phyloP scores from a whole-genome alignment of 176 grass and related monocot species.

The Ananas comosus region DNA sequence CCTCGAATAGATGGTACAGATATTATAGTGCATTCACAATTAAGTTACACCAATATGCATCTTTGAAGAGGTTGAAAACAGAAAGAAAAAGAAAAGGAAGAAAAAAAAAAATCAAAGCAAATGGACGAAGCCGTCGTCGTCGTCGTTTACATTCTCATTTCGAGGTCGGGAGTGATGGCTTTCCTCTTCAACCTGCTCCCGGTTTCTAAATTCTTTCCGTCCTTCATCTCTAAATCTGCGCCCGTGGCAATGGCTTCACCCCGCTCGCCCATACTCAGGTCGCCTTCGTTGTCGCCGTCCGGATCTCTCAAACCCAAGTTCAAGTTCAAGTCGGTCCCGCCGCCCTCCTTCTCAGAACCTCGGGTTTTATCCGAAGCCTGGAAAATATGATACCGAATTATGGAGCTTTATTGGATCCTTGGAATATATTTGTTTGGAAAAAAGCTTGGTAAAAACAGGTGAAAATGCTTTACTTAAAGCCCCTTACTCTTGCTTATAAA shows the following conservation, averaged over 20 bases:
- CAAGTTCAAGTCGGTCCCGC: conserved; percentile 52
- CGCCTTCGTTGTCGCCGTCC: conserved; percentile 33
- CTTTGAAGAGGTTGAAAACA: neutral
- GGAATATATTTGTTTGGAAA: neutral
- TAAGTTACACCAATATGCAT: neutral
- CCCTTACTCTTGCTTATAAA: too few species aligned
- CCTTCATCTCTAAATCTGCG: neutral
- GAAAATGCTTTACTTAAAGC: neutral
- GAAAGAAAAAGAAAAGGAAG: neutral
- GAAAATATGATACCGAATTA: conserved; percentile 15
- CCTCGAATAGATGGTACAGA: neutral
- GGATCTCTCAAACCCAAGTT: conserved; percentile 56
- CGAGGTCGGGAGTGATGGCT: conserved; percentile 43
- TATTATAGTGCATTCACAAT: conserved; percentile 1
- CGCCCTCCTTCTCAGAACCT: conserved; percentile 29
- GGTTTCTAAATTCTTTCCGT: conserved; percentile 7
- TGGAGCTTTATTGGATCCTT: neutral
- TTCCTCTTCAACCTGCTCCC: conserved; percentile 49
- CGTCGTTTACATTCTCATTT: conserved; percentile 42
- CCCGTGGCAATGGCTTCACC: neutral
- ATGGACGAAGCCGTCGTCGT: too few species aligned
- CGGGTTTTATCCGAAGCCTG: conserved; percentile 49
- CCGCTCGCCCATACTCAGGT: conserved; percentile 18
- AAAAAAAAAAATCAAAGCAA: too few species aligned
- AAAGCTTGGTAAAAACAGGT: neutral